A percentile compares a stretch with the other conserved stretches of the same genome.
phyloP scores from a whole-genome alignment of 2,329 filamentous ascomycete genomes.

The Trichoderma simmonsii region DNA sequence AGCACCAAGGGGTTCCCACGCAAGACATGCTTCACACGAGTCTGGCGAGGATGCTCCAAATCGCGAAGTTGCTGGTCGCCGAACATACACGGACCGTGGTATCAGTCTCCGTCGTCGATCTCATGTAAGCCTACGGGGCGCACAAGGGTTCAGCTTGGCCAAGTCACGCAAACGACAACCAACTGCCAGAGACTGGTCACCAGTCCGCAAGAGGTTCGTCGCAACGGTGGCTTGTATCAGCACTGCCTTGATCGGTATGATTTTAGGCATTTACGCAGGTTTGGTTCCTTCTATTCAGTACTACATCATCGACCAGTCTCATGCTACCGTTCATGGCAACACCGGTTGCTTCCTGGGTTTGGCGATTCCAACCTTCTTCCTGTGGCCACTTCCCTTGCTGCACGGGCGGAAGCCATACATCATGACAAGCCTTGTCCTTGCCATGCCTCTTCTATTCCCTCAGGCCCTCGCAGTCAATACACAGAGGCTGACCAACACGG shows the following conservation, averaged over 20 bases:
- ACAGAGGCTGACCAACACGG: conserved; percentile 53
- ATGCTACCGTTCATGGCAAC: conserved; percentile 69
- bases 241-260: conserved; percentile 66
- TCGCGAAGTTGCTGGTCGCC: conserved; percentile 26
- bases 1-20: neutral
- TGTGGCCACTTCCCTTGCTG: conserved; percentile 71
- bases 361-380: conserved; percentile 65
- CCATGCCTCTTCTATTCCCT: conserved; percentile 71
- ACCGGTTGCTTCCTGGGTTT: conserved; percentile 69
- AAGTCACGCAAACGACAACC: conserved; percentile 58
- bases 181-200: conserved; percentile 70
- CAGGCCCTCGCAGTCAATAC: conserved; percentile 65
- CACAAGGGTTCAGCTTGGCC: conserved; percentile 50
- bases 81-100: conserved; percentile 30
- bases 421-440: conserved; percentile 63
- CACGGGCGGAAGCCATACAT: conserved; percentile 77
- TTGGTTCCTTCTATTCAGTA: conserved; percentile 78
- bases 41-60: conserved; percentile 28
- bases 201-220: conserved; percentile 63
- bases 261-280: conserved; percentile 74
- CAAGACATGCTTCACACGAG: conserved; percentile 18
- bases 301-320: conserved; percentile 65
- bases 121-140: conserved; percentile 52
- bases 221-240: conserved; percentile 69
- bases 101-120: conserved; percentile 49